A percentile compares a stretch with the other conserved stretches of the same genome.
Conservation (phyloP, 2,329 filamentous ascomycete genomes). For the Graphiopsis chlorocephala region DNA sequence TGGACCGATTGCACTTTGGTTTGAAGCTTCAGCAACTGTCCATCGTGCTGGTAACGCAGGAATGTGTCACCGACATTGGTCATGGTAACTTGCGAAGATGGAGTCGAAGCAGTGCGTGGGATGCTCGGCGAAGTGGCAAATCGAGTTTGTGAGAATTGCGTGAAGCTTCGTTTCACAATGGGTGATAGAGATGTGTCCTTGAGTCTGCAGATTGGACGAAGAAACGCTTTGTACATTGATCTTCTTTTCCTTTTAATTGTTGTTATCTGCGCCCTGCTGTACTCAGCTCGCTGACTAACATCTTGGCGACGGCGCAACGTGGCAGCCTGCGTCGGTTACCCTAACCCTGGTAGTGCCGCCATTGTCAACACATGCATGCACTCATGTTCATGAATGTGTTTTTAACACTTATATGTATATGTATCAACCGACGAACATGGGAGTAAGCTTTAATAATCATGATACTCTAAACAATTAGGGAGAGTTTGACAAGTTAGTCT, state of each 20-base stretch:
- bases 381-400: no score
- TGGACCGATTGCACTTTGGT: background rate
- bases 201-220: background rate
- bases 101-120: background rate
- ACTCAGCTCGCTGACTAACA: background rate
- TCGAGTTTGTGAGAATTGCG: background rate
- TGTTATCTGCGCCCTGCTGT: background rate
- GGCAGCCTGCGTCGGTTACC: no score
- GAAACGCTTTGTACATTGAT: background rate
- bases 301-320: background rate
- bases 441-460: no score
- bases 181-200: no score
- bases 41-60: constrained; percentile 4
- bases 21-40: background rate
- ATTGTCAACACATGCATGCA: no score
- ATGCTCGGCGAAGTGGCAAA: background rate
- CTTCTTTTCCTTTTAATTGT: background rate
- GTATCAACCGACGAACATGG: no score
- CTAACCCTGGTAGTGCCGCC: no score
- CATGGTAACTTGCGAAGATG: background rate
- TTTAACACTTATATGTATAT: no score
- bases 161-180: background rate
- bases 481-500: no score
- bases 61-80: background rate
- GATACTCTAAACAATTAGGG: no score